Evolutionary conservation across 192 early-diverging fungal genomes (phyloP).

Genomic region (Jimgerdemannia lactiflua): DNA sequence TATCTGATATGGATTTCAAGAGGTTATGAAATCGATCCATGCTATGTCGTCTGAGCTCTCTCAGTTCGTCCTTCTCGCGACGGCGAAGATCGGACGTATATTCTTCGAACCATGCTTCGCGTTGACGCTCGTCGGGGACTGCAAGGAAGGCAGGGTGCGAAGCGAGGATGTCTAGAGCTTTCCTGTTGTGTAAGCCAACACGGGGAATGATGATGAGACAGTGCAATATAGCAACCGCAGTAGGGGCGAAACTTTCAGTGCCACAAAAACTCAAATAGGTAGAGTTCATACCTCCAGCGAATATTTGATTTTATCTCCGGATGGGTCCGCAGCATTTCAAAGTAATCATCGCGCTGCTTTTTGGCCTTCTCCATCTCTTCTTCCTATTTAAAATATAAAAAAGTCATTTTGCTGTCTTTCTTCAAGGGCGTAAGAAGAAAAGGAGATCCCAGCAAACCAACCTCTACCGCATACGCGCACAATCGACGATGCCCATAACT

Average conservation of each 20-base stretch:
- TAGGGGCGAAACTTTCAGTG: too few species aligned
- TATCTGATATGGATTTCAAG: conserved; percentile 51
- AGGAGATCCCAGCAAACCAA: too few species aligned
- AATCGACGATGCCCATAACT: not conserved
- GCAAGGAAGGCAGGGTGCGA: conserved; percentile 61
- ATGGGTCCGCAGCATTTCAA: conserved; percentile 46
- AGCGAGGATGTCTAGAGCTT: conserved; percentile 47
- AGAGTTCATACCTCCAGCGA: conserved; percentile 25
- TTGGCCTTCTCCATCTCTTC: conserved; percentile 39
- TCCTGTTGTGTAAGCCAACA: conserved; percentile 19
- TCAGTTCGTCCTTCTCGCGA: conserved; percentile 66
- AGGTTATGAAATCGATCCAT: conserved; percentile 58
- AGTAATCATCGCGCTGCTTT: conserved; percentile 53
- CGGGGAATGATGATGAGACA: too few species aligned
- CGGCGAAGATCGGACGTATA: conserved; percentile 64
- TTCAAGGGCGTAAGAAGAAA: conserved; percentile 19
- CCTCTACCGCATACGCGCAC: conserved; percentile 6
- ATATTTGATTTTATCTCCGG: conserved; percentile 52
- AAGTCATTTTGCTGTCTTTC: conserved; percentile 20
- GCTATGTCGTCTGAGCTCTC: conserved; percentile 55
- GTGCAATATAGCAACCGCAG: too few species aligned
- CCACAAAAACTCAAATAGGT: not conserved
- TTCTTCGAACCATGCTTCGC: conserved; percentile 67
- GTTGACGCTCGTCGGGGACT: conserved; percentile 55
- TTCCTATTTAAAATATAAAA: conserved; percentile 38